These are phyloP conservation scores for Russula virescens DNA, from an alignment of 768 basidiomycete species.

Conservation along the genomic window DNA sequence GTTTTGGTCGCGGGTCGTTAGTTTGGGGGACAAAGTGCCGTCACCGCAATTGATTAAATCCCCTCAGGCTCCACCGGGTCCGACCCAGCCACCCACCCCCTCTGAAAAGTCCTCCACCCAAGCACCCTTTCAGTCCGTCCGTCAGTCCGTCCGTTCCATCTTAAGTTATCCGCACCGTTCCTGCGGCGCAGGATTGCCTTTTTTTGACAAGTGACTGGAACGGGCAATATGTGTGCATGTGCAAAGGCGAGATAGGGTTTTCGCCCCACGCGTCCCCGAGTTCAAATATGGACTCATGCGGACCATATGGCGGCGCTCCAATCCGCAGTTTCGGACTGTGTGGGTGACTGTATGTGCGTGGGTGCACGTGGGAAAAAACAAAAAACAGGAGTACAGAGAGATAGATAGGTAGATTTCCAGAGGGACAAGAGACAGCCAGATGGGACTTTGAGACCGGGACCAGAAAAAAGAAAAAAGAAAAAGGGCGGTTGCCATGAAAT, in stretches of 20 bases:
- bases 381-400: too few relatives aligned
- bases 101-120: too few relatives aligned
- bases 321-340: not conserved
- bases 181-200: not conserved
- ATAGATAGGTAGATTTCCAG: too few relatives aligned
- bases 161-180: not conserved
- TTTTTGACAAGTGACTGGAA: not conserved
- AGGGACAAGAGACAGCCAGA: not conserved
- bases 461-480: not conserved
- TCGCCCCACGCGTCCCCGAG: not conserved
- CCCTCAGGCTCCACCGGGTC: too few relatives aligned
- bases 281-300: not conserved
- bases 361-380: not conserved
- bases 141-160: not conserved
- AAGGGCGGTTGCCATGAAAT: not conserved
- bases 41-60: not conserved
- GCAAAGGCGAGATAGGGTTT: not conserved
- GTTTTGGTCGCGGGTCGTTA: too few relatives aligned
- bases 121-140: not conserved
- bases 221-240: not conserved
- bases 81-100: too few relatives aligned
- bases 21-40: too few relatives aligned
- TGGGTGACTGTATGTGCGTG: too few relatives aligned
- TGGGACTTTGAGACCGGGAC: too few relatives aligned
- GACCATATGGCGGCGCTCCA: conserved; percentile 8